A percentile compares a stretch with the other conserved stretches of the same genome.
Conservation (phyloP, 495 filamentous ascomycete genomes). For the Tuber calosporum region DNA sequence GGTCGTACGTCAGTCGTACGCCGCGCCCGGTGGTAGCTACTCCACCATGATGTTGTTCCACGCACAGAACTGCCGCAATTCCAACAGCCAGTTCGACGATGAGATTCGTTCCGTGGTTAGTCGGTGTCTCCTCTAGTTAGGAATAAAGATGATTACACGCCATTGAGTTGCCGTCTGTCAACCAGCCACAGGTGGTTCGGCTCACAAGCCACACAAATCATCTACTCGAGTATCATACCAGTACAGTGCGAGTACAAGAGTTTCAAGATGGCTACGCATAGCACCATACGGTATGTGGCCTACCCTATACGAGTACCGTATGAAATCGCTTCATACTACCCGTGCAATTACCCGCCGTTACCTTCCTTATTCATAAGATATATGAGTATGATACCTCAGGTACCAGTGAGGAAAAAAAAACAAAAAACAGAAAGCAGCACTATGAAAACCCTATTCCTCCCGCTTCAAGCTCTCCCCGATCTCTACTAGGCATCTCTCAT, state of each 20-base stretch:
- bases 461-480: conserved; percentile 25
- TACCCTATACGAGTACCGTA: not conserved
- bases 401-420: not conserved
- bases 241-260: not conserved
- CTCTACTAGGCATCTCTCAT: conserved; percentile 24
- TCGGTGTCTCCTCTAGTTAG: too few relatives aligned
- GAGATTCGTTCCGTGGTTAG: too few relatives aligned
- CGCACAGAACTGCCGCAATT: too few relatives aligned
- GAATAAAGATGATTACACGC: too few relatives aligned
- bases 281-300: not conserved
- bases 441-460: not conserved
- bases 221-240: not conserved
- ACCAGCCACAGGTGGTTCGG: not conserved
- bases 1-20: too few relatives aligned
- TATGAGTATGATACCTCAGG: not conserved
- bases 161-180: not conserved
- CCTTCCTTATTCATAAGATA: not conserved
- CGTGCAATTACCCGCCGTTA: not conserved
- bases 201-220: not conserved
- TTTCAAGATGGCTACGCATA: too few relatives aligned
- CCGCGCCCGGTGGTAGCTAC: too few relatives aligned
- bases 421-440: not conserved
- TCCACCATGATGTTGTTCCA: too few relatives aligned
- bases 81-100: too few relatives aligned
- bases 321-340: not conserved